Evolutionary conservation across 2,329 filamentous ascomycete species (phyloP), one percentile per base, ranked within the genome.

Genomic region (Fusarium chuoi): DNA sequence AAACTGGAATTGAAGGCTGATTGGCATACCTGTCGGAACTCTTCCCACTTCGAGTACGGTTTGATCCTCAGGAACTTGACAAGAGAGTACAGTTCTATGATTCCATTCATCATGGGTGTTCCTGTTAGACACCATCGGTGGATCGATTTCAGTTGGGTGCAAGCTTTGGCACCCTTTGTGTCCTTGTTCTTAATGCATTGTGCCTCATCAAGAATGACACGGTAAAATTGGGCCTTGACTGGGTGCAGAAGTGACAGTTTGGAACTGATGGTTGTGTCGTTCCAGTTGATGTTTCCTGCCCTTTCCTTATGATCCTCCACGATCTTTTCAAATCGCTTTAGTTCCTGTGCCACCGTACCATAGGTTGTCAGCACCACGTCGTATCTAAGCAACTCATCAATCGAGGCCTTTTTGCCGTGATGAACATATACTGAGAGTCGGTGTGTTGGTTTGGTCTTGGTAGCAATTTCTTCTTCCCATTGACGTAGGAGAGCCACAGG

Each of bases 361-460:
- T 97, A 98, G 15, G 93, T 97, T 2, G 94, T 96, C 74, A 98
- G 88, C 11, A 98, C 91, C 11, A 98, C 90, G 79, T 96, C 91
- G 74, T 92, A 93, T 20, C 89, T 84, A 58, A 86, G 82, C 46
- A 97, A 85, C 14, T 94, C 89, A 18, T 86, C 82, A 7, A 84
- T 85, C 62, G 89, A 88, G 48, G 88, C 84, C 70, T 90, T 91
- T 86, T 89, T 92, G 28, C 89, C 89, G 78, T 97, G 94, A 64
- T 94, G 89, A 38, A 95, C 87, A 74, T 89, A 90, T 4, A 94
- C 90, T 1, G 85, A 90, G 20, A 97, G 82, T 38, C 85, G 84
- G 78, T 93, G 85, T 0, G 83, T 83, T 0, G 82, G 74, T 69
- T 90, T 90, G 41, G 96, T 82, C 81, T 95, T 95, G 42, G 87